A percentile compares a stretch with the other conserved stretches of the same genome.
These are phyloP conservation scores for Alternaria burnsii DNA, from an alignment of 2,329 filamentous ascomycete species.

Conservation along the genomic window DNA sequence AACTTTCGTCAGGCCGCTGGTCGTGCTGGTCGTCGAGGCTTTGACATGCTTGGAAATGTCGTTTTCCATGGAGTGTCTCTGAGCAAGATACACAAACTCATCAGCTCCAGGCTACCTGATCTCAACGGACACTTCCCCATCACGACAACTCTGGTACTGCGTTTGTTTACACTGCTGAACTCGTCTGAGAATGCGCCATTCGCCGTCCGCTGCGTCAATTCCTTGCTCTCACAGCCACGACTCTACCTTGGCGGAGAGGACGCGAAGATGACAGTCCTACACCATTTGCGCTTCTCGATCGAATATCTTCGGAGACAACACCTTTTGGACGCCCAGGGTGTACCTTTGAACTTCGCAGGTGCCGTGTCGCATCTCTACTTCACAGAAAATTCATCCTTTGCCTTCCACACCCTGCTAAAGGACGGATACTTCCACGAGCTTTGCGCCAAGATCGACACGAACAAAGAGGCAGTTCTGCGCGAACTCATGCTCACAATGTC, in stretches of 20 bases:
- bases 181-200: conserved; percentile 71
- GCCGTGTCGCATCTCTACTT: conserved; percentile 78
- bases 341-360: conserved; percentile 76
- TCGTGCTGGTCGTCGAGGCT: conserved; percentile 80
- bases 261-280: conserved; percentile 73
- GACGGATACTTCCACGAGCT: conserved; percentile 74
- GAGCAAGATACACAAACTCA: conserved; percentile 71
- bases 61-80: conserved; percentile 74
- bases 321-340: conserved; percentile 68
- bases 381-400: conserved; percentile 77
- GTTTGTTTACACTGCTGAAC: conserved; percentile 72
- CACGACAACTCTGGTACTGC: conserved; percentile 75
- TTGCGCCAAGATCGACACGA: conserved; percentile 64
- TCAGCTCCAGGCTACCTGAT: conserved; percentile 77
- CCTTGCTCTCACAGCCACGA: conserved; percentile 73
- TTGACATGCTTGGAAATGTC: conserved; percentile 81
- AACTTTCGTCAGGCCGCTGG: conserved; percentile 81
- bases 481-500: conserved; percentile 73
- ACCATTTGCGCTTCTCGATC: conserved; percentile 82
- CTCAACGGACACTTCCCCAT: conserved; percentile 81
- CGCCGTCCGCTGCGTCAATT: conserved; percentile 69
- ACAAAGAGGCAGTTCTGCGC: conserved; percentile 61
- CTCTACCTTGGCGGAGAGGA: conserved; percentile 75
- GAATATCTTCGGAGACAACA: conserved; percentile 77
- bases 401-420: conserved; percentile 77